Base-by-base conservation (phyloP, 495 filamentous ascomycete genomes). In the Neurospora sp. region DNA sequence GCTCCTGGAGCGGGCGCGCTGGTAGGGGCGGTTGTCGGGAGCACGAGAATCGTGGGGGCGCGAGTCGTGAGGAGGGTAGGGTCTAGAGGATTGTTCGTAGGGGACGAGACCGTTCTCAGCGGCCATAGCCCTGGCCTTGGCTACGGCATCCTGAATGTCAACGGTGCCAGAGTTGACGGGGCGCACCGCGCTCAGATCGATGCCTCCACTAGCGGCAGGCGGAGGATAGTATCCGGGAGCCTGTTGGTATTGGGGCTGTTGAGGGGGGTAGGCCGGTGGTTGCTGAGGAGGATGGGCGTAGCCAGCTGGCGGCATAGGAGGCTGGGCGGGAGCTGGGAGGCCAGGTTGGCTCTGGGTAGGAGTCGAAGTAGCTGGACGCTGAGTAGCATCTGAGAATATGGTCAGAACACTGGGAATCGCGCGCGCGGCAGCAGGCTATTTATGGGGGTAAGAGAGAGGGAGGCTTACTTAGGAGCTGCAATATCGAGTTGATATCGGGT, bases 161-260 rank as follows among this genome's bases (percentile, higher is more conserved):
- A 94, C 90, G 12, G 90, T 90, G 66, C 93, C 93, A 3, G 91
- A 91, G 75, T 86, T 91, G 41, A 89, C 86, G 12, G 92, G 92
- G 76, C 90, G 91, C 77, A 95, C 92, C 11, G 87, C 85, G 80
- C 89, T 93, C 42, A 96, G 80, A 77, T 96, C 93, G 71, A 93
- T 84, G 71, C 85, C 91, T 11, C 92, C 93, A 27, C 90, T 89
- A 23, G 84, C 86, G 37, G 88, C 87, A 9, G 92, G 92, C 75
- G 90, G 91, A 0, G 93, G 93, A 38, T 93, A 82, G 76, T 87
- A 91, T 16, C 80, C 77, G 37, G 82, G 73, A 18, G 82, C 79
- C 74, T 84, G 86, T 23, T 84, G 83, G 74, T 86, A 85, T 14
- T 78, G 74, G 9, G 81, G 80, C 12, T 82, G 79, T 49, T 85